A percentile compares a stretch with the other conserved stretches of the same genome.
Conservation (phyloP, 2,329 filamentous ascomycete genomes). For the Aspergillus fumigatus region DNA sequence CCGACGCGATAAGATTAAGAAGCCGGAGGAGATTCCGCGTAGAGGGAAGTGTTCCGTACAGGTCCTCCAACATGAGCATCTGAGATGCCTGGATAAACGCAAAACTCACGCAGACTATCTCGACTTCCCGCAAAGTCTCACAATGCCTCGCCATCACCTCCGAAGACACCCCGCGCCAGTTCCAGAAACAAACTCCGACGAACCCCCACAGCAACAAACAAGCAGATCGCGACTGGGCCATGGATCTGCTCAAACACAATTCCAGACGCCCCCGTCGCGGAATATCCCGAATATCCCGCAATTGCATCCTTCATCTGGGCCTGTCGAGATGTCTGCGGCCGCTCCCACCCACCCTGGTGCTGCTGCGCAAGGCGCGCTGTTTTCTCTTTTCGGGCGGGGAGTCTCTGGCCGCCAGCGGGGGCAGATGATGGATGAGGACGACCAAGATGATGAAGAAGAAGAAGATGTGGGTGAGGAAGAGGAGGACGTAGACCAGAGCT, state of each 20-base stretch:
- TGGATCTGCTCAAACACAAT: conserved; percentile 18
- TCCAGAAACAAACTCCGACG: not conserved
- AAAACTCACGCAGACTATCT: not conserved
- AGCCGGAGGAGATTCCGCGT: not conserved
- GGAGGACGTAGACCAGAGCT: conserved; percentile 14
- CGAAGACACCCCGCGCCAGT: conserved; percentile 6
- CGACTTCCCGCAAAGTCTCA: not conserved
- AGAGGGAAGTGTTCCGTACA: not conserved
- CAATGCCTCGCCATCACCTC: conserved; percentile 22
- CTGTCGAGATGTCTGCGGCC: conserved; percentile 18
- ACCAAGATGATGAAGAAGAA: conserved; percentile 16
- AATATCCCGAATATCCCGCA: conserved; percentile 25
- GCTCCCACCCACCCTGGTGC: conserved; percentile 13
- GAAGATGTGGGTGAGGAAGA: conserved; percentile 17
- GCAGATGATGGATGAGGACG: conserved; percentile 11
- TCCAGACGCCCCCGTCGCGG: conserved; percentile 29
- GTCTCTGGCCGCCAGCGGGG: conserved; percentile 6
- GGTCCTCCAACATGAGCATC: not conserved
- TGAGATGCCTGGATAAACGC: not conserved
- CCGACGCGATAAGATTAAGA: not conserved
- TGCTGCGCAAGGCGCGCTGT: conserved; percentile 19
- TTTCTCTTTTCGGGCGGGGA: conserved; percentile 17
- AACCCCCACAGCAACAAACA: conserved; percentile 9
- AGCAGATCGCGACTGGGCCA: conserved; percentile 9
- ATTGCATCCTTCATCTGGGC: conserved; percentile 24